Conservation (phyloP, 2,329 filamentous ascomycete species). For the Exophiala spinifera region DNA sequence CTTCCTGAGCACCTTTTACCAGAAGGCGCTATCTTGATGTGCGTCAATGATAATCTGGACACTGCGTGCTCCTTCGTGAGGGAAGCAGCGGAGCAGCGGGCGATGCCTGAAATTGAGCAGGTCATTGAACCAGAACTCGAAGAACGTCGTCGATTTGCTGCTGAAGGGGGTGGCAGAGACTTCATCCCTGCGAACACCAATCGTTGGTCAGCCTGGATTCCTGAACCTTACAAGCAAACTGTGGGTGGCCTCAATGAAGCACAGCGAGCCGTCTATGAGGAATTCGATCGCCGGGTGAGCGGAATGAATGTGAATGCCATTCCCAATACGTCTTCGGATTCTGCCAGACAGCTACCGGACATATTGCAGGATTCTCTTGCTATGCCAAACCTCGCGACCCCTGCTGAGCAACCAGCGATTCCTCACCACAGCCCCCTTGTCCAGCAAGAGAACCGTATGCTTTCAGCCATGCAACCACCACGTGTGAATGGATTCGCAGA, state of each 20-base stretch:
- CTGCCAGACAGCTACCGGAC: slow-evolving; percentile 57
- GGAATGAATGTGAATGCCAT: slow-evolving; percentile 53
- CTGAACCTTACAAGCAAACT: slow-evolving; percentile 85
- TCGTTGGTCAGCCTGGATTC: slow-evolving; percentile 90
- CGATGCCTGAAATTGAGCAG: slow-evolving; percentile 90
- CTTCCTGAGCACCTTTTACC: slow-evolving; percentile 64
- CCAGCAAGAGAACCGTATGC: slow-evolving; percentile 45
- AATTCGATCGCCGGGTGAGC: slow-evolving; percentile 84
- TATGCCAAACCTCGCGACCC: slow-evolving; percentile 61
- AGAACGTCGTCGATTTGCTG: slow-evolving; percentile 74
- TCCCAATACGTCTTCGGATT: slow-evolving; percentile 57
- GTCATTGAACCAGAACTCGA: slow-evolving; percentile 81
- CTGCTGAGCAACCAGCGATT: slow-evolving; percentile 60
- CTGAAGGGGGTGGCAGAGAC: slow-evolving; percentile 39
- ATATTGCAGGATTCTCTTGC: slow-evolving; percentile 61
- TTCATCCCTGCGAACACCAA: slow-evolving; percentile 58
- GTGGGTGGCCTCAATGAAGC: slow-evolving; percentile 81
- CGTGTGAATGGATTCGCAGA: slow-evolving; percentile 63
- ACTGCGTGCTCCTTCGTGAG: slow-evolving; percentile 91
- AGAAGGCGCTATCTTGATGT: slow-evolving; percentile 95
- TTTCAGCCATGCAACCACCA: slow-evolving; percentile 35
- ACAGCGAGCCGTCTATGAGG: slow-evolving; percentile 93
- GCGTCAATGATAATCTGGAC: slow-evolving; percentile 96
- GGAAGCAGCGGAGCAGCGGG: slow-evolving; percentile 89
- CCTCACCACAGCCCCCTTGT: slow-evolving; percentile 56